These are phyloP conservation scores for Phytopythium chamaehyphon DNA, from an alignment of 352 stramenopile species.

Conservation along the genomic window DNA sequence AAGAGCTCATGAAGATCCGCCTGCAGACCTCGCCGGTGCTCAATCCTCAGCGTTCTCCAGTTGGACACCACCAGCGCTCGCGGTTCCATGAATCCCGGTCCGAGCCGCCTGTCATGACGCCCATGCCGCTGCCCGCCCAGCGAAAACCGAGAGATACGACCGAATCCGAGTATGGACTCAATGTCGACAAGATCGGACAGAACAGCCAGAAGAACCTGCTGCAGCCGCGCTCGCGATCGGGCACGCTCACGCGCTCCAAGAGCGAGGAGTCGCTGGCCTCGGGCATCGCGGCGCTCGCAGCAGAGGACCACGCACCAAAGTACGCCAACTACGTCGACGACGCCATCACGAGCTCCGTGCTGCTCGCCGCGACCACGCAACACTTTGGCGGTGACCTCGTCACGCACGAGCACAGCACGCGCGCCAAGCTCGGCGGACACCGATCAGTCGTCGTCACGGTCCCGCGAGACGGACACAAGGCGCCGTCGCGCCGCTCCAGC, in stretches of 20 bases:
- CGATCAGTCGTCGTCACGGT: conserved; percentile 55
- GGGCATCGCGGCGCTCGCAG: conserved; percentile 10
- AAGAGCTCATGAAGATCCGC: conserved; percentile 62
- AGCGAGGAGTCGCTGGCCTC: conserved; percentile 58
- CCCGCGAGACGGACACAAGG: conserved; percentile 22
- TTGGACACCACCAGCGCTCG: conserved; percentile 3
- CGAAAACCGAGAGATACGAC: conserved; percentile 52
- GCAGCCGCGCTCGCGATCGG: conserved; percentile 33
- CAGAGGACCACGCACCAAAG: conserved; percentile 41
- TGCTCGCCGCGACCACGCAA: conserved; percentile 77
- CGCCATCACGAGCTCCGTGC: conserved; percentile 56
- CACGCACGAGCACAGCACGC: conserved; percentile 72
- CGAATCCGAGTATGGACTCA: conserved; percentile 67
- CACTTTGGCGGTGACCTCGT: conserved; percentile 84
- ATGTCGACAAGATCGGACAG: conserved; percentile 33
- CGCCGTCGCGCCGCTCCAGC: conserved; percentile 31
- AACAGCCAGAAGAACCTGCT: conserved; percentile 27
- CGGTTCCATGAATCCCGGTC: conserved; percentile 17
- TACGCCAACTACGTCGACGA: conserved; percentile 73
- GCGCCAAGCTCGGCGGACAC: conserved; percentile 65
- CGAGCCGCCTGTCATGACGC: conserved; percentile 17
- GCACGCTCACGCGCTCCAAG: conserved; percentile 63
- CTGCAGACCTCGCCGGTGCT: conserved; percentile 41
- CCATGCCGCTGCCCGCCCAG: conserved; percentile 23
- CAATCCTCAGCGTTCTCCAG: conserved; percentile 22